Evolutionary conservation across 1,284 basidiomycete species (phyloP).

Genomic region (Cutaneotrichosporon curvatum): DNA sequence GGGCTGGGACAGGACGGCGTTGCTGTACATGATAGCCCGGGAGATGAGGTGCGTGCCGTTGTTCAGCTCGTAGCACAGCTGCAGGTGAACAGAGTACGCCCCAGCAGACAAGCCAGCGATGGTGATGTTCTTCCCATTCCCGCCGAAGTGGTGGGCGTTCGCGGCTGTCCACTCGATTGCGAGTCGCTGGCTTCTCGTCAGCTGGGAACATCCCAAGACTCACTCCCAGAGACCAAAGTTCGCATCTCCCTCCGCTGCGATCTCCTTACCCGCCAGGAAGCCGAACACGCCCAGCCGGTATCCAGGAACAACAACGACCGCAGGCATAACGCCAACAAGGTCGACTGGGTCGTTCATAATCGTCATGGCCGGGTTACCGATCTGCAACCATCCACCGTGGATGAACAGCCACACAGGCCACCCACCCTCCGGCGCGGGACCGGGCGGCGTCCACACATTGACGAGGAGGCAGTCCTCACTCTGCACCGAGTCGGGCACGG

Average conservation of each 20-base stretch:
- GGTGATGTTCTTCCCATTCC: slow-evolving; percentile 31
- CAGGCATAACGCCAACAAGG: slow-evolving; percentile 8
- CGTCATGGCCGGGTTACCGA: slow-evolving; percentile 23
- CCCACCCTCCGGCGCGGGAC: slow-evolving; percentile 14
- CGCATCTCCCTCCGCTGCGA: slow-evolving; percentile 19
- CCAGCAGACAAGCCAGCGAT: slow-evolving; percentile 38
- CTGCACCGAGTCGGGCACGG: slow-evolving; percentile 2
- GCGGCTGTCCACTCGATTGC: slow-evolving; percentile 27
- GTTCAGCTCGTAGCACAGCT: slow-evolving; percentile 35
- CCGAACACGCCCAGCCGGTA: slow-evolving; percentile 22
- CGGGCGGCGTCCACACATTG: slow-evolving; percentile 24
- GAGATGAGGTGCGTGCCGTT: slow-evolving; percentile 9
- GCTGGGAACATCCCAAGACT: slow-evolving; percentile 2
- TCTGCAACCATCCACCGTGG: slow-evolving; percentile 27
- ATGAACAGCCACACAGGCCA: slow-evolving; percentile 22
- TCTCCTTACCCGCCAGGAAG: slow-evolving; percentile 20
- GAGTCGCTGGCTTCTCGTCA: slow-evolving; percentile 17
- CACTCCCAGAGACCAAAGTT: slow-evolving; percentile 28
- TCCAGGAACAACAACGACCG: slow-evolving; percentile 19
- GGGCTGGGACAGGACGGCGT: slow-evolving; percentile 24
- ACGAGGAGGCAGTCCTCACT: slow-evolving; percentile 20
- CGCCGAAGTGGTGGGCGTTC: slow-evolving; percentile 33
- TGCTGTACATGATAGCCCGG: slow-evolving; percentile 23
- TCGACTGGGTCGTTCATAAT: slow-evolving; percentile 16
- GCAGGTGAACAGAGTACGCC: slow-evolving; percentile 32